Conservation (phyloP, 345 rosid genomes). For the Arabidopsis thaliana region TAIR10.1 NC_003070.9:8864001-8864500, state of each 20-base stretch:
- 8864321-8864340: background rate
- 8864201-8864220: constrained; percentile 36
- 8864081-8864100: constrained; percentile 42
- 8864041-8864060: constrained; percentile 42
- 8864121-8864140: constrained; percentile 33
- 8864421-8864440: constrained; percentile 14
- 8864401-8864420: constrained; percentile 37
- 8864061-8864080: constrained; percentile 41
- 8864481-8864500: constrained; percentile 29
- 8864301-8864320: too few relatives aligned
- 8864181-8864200: constrained; percentile 16
- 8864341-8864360: constrained; percentile 4
- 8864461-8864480: constrained; percentile 9
- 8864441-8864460: constrained; percentile 25
- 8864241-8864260: constrained; percentile 19
- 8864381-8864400: constrained; percentile 12
- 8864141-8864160: constrained; percentile 24
- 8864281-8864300: constrained; percentile 21
- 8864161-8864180: constrained; percentile 40
- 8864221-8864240: constrained; percentile 30
- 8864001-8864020: constrained; percentile 46
- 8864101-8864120: constrained; percentile 27
- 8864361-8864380: constrained; percentile 20
- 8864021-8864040: constrained; percentile 47
- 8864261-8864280: constrained; percentile 35